A percentile compares a stretch with the other conserved stretches of the same genome.
Evolutionary conservation across 805 yeast species (phyloP).

Genomic region (Pichia exigua): DNA sequence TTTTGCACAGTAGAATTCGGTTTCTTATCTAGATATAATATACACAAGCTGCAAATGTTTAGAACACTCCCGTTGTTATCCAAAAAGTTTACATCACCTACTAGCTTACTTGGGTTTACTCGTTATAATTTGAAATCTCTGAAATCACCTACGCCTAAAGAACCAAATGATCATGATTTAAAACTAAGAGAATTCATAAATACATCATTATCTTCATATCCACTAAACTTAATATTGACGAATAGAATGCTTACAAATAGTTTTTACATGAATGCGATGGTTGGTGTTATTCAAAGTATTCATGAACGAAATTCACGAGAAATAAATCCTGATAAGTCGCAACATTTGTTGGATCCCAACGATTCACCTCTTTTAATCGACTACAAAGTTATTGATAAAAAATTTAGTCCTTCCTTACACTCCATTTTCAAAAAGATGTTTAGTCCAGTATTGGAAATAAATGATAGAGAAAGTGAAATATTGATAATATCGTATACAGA

Average conservation of each 20-base stretch:
- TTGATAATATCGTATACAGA: conserved; percentile 7
- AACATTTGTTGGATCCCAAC: conserved; percentile 2
- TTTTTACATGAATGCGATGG: neutral
- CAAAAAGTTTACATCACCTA: neutral
- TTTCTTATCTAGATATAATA: too few relatives aligned
- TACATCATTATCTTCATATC: neutral
- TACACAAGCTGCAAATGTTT: neutral
- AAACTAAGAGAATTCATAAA: neutral
- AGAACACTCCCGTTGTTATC: neutral
- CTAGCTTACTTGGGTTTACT: neutral
- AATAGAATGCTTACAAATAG: neutral
- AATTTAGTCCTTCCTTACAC: neutral
- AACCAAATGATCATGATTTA: neutral
- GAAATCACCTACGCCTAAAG: neutral
- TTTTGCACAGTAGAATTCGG: too few relatives aligned
- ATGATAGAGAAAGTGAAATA: neutral
- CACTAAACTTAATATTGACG: neutral
- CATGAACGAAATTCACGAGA: neutral
- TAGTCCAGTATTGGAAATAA: neutral
- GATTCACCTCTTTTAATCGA: conserved; percentile 1
- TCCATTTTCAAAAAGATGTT: neutral
- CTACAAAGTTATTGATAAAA: conserved; percentile 4
- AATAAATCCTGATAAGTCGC: neutral
- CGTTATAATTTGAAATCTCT: neutral
- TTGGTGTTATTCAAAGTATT: neutral